Conservation (phyloP, 2,329 filamentous ascomycete species). For the Gaeumannomyces tritici region DNA sequence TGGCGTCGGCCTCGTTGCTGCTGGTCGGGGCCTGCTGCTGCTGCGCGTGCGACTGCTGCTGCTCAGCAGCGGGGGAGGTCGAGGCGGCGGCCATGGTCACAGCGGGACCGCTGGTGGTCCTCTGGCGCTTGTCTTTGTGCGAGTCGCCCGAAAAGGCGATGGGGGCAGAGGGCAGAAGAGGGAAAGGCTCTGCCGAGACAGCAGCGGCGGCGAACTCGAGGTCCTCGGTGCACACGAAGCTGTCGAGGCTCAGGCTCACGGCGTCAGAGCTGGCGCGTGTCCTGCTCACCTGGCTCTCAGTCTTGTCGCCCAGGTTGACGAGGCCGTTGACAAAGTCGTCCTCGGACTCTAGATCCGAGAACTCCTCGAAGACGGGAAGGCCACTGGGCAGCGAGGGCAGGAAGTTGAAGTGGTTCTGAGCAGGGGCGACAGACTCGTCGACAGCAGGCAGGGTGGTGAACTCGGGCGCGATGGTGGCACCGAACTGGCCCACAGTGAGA, state of each 20-base stretch:
- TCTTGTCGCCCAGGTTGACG: conserved; percentile 48
- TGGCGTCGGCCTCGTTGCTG: conserved; percentile 10
- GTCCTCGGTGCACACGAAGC: conserved; percentile 66
- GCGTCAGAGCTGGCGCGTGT: conserved; percentile 58
- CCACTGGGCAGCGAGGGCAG: conserved; percentile 40
- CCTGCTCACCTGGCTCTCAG: conserved; percentile 48
- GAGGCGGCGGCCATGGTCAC: conserved; percentile 25
- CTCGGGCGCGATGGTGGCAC: conserved; percentile 44
- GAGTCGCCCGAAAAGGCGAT: conserved; percentile 41
- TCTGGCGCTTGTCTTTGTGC: conserved; percentile 49
- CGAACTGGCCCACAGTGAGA: conserved; percentile 59
- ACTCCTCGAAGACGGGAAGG: conserved; percentile 69
- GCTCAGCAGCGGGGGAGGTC: conserved; percentile 20
- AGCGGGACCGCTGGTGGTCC: conserved; percentile 37
- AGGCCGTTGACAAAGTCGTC: conserved; percentile 74
- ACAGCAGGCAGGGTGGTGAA: conserved; percentile 56
- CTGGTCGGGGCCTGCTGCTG: conserved; percentile 14
- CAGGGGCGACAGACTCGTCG: conserved; percentile 32
- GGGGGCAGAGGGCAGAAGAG: conserved; percentile 55
- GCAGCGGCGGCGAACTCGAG: conserved; percentile 59
- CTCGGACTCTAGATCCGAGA: conserved; percentile 85
- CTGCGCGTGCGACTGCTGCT: conserved; percentile 15
- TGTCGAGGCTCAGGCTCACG: conserved; percentile 63
- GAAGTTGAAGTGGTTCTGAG: conserved; percentile 39
- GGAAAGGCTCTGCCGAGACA: conserved; percentile 40